phyloP scores from a whole-genome alignment of 225 moss, liverwort and hornwort species.

The Bryum argenteum region DNA sequence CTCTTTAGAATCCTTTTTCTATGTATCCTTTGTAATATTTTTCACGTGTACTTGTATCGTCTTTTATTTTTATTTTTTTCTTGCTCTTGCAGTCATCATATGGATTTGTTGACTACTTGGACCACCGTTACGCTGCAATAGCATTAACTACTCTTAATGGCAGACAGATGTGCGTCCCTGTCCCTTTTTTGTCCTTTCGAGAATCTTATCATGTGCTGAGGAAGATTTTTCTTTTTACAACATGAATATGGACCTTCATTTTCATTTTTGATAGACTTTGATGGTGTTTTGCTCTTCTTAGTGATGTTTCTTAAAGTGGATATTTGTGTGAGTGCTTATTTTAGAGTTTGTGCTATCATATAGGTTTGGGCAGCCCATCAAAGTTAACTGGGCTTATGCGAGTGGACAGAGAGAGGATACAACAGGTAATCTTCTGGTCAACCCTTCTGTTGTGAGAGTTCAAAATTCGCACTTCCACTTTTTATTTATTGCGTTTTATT shows the following conservation, averaged over 20 bases:
- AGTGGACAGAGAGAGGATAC: slow-evolving; percentile 80
- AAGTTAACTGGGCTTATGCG: slow-evolving; percentile 79
- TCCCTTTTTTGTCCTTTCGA: slow-evolving; percentile 6
- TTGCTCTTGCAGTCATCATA: slow-evolving; percentile 63
- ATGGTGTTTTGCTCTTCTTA: background rate
- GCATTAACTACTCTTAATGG: slow-evolving; percentile 67
- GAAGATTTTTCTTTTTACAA: background rate
- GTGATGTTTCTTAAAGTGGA: no score
- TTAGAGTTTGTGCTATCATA: slow-evolving; percentile 17
- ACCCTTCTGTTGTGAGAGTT: slow-evolving; percentile 12
- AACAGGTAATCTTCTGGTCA: slow-evolving; percentile 45
- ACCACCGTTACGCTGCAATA: slow-evolving; percentile 66
- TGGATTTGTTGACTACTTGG: slow-evolving; percentile 78
- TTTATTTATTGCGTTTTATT: slow-evolving; percentile 12
- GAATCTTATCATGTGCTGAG: background rate
- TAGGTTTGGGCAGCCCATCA: slow-evolving; percentile 75
- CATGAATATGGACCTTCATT: no score
- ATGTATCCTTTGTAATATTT: slow-evolving; percentile 13
- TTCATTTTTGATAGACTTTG: background rate
- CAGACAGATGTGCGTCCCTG: slow-evolving; percentile 58
- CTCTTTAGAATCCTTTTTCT: background rate
- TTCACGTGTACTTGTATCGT: slow-evolving; percentile 19
- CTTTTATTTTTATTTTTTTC: slow-evolving; percentile 9
- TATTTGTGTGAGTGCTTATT: slow-evolving; percentile 20
- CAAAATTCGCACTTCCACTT: slow-evolving; percentile 2